Percentiles rank a stretch among this genome's conserved stretches.
These are phyloP conservation scores for Gynochthodes officinalis DNA, from an alignment of 257 asterid species.

Conservation along the genomic window DNA sequence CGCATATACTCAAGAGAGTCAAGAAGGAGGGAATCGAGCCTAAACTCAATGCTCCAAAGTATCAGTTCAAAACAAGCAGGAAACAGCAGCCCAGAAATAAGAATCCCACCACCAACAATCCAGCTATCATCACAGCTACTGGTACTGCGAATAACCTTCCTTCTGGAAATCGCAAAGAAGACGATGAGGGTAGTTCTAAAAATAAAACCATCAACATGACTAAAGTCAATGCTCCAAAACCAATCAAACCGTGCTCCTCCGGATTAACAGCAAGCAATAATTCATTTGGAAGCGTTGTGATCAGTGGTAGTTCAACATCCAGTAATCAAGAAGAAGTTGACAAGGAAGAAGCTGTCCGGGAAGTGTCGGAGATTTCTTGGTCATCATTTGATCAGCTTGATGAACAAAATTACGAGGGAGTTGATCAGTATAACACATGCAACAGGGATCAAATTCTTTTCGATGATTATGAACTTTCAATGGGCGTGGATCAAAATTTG, in stretches of 20 bases:
- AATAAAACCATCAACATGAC: background rate
- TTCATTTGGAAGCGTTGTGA: slow-evolving; percentile 37
- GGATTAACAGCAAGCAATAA: slow-evolving; percentile 26
- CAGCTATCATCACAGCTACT: too few species aligned
- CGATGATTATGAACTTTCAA: background rate
- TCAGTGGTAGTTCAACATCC: slow-evolving; percentile 32
- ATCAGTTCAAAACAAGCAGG: background rate
- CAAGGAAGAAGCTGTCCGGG: background rate
- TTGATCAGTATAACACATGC: background rate
- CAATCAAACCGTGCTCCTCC: slow-evolving; percentile 37
- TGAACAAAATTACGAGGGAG: background rate
- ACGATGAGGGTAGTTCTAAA: background rate
- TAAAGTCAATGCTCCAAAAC: slow-evolving; percentile 44
- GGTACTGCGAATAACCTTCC: background rate
- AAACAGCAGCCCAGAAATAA: slow-evolving; percentile 10
- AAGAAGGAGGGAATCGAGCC: slow-evolving; percentile 23
- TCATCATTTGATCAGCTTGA: slow-evolving; percentile 31
- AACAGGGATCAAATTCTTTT: slow-evolving; percentile 23
- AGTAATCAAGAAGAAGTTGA: background rate
- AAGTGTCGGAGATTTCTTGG: slow-evolving; percentile 22
- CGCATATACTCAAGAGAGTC: slow-evolving; percentile 51
- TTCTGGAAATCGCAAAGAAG: background rate
- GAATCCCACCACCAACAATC: background rate
- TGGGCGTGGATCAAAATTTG: slow-evolving; percentile 26
- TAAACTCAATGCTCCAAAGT: slow-evolving; percentile 3